Evolutionary conservation across 2,329 filamentous ascomycete genomes (phyloP), one percentile per base, ranked within the genome.

Genomic region (Teratosphaeria destructans): DNA sequence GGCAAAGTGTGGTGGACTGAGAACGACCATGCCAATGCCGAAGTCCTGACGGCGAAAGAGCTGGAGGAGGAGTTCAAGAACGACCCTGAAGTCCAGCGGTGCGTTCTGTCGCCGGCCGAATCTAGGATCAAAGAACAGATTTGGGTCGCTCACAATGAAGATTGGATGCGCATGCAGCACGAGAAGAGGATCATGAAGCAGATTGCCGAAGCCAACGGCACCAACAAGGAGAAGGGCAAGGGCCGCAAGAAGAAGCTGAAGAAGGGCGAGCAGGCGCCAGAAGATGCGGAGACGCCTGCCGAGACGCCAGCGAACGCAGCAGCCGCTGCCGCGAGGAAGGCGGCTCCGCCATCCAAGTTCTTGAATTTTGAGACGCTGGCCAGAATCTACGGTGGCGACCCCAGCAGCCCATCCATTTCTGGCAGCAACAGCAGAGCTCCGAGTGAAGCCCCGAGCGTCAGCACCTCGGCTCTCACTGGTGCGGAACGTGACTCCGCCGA

Each of bases 81-180:
- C 66, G 94, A 99, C 63, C 87, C 86, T 0, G 94, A 99, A 73
- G 90, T 99, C 5, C 77, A 82, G 61, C 88, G 88, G 67, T 96
- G 92, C 69, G 75, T 91, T 39, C 80, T 97, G 5, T 82, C 81
- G 0, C 82, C 86, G 1, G 82, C 84, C 3, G 92, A 97, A 75
- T 83, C 86, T 2, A 82, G 82, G 37, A 84, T 91, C 70, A 97
- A 96, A 73, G 92, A 96, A 73, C 85, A 85, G 61, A 89, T 97
- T 57, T 99, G 94, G 94, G 85, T 95, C 52, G 92, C 93, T 61
- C 86, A 92, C 71, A 97, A 99, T 74, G 91, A 94, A 71, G 90
- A 95, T 65, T 99, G 92, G 83, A 80, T 99, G 47, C 88, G 93
- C 8, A 83, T 85, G 55, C 88, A 95, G 70, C 91, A 96, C 70